Evolutionary conservation across 1,284 basidiomycete species (phyloP).

Genomic region (Tylopilus sp.): DNA sequence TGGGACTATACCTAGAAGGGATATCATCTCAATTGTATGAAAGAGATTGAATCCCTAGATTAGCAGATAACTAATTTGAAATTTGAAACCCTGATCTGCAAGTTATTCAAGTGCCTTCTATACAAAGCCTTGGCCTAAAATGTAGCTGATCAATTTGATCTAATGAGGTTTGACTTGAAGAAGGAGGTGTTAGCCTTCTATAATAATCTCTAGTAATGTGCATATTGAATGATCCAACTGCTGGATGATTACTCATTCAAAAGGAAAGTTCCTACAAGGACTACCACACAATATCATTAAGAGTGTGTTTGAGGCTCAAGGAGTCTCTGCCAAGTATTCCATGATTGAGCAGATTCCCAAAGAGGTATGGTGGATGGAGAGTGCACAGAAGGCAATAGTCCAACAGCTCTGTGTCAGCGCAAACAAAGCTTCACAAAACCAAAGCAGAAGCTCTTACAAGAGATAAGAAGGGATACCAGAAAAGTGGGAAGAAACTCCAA

Average conservation of each 20-base stretch:
- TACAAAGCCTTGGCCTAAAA: neutral
- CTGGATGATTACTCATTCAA: neutral
- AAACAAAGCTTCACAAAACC: too few species aligned
- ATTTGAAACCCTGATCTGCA: too few species aligned
- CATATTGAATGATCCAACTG: neutral
- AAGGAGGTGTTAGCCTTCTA: neutral
- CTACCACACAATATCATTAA: neutral
- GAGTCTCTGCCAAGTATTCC: neutral
- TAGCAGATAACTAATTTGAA: too few species aligned
- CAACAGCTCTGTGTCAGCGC: neutral
- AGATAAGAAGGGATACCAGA: too few species aligned
- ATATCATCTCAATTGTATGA: too few species aligned
- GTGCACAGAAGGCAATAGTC: neutral
- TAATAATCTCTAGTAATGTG: neutral
- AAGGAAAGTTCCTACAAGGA: neutral
- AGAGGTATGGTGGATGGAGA: neutral
- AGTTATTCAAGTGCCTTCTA: neutral
- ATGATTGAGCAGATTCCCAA: constrained; percentile 1
- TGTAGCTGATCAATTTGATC: neutral
- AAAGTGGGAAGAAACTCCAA: too few species aligned
- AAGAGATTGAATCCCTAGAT: too few species aligned
- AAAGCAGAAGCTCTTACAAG: too few species aligned
- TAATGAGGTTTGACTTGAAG: neutral
- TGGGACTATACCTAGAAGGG: too few species aligned
- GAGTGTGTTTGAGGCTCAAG: neutral